Percentiles rank a stretch among this genome's conserved stretches.
Evolutionary conservation across 176 grass and related monocot genomes (phyloP).

Genomic region (Musa troglodytarum): DNA sequence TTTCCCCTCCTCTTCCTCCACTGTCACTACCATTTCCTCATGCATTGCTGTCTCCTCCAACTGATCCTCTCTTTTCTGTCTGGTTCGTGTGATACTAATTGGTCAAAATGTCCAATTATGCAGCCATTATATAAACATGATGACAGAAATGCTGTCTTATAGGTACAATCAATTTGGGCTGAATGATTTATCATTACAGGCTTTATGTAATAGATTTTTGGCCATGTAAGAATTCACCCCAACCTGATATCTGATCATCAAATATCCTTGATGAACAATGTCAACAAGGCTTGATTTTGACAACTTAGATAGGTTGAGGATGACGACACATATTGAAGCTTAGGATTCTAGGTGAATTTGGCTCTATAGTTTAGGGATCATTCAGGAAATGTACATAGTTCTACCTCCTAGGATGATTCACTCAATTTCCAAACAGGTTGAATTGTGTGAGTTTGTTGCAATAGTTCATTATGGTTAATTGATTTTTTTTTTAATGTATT

Average conservation of each 20-base stretch:
- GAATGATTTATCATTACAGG: no score
- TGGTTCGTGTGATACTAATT: no score
- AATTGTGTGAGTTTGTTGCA: neutral
- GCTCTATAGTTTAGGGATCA: neutral
- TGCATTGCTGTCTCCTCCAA: no score
- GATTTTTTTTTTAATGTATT: conserved; percentile 18
- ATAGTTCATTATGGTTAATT: neutral
- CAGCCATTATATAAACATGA: neutral
- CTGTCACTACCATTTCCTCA: no score
- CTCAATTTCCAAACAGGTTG: neutral
- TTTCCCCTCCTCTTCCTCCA: no score
- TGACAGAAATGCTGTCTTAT: neutral
- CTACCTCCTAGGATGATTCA: neutral
- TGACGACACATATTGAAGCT: neutral
- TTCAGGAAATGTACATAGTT: neutral
- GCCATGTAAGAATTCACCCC: neutral
- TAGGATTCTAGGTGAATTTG: neutral
- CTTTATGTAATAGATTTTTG: neutral
- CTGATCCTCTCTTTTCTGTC: no score
- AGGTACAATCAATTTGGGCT: no score
- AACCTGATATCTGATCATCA: neutral
- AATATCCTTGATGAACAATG: neutral
- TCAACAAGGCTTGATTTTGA: neutral
- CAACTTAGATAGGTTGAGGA: neutral
- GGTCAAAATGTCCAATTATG: neutral